These are phyloP conservation scores for Firmiana major DNA, from an alignment of 345 rosid genomes.

Conservation along the genomic window DNA sequence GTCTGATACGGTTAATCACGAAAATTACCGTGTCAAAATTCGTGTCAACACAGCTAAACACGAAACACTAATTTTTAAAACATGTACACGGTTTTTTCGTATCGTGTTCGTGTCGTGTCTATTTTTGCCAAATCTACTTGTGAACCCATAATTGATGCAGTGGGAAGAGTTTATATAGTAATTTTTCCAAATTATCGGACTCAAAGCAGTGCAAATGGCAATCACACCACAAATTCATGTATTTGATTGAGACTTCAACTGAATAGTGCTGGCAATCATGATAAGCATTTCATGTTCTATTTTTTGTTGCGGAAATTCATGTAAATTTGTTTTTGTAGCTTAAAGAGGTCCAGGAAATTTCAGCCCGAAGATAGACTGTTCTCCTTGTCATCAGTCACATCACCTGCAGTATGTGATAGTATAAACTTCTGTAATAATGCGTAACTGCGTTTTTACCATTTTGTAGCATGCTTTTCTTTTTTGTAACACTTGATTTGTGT, in stretches of 20 bases:
- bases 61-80: no score
- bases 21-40: no score
- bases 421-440: not conserved
- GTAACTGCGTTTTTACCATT: not conserved
- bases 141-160: no score
- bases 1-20: no score
- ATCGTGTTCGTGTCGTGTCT: no score
- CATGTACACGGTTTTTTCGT: no score
- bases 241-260: not conserved
- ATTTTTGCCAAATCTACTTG: no score
- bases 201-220: not conserved
- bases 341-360: slow-evolving; percentile 54
- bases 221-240: not conserved
- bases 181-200: not conserved
- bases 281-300: not conserved
- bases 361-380: slow-evolving; percentile 60
- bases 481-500: not conserved
- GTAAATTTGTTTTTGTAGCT: slow-evolving; percentile 28
- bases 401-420: slow-evolving; percentile 41
- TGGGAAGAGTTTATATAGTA: not conserved
- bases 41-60: no score
- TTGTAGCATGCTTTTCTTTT: not conserved
- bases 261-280: not conserved
- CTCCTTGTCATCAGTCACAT: slow-evolving; percentile 57
- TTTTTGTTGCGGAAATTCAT: slow-evolving; percentile 5